Conservation (phyloP, 2,329 filamentous ascomycete species). For the Clathrospora elynae region DNA sequence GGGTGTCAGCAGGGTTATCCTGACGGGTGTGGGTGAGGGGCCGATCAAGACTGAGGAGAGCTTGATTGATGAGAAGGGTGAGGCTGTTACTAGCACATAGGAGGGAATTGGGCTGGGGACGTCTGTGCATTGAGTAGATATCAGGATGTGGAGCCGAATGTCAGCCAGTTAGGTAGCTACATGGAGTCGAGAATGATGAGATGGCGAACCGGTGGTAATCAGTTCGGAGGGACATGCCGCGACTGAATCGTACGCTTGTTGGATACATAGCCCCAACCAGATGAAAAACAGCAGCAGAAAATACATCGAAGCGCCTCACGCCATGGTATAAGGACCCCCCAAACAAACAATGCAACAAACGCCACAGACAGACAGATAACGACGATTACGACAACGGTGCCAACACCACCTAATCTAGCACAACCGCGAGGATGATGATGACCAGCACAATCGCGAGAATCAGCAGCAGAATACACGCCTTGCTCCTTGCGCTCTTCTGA, state of each 20-base stretch:
- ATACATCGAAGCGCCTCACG: not conserved
- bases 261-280: too few species aligned
- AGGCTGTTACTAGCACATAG: constrained; percentile 31
- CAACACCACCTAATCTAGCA: constrained; percentile 64
- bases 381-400: not conserved
- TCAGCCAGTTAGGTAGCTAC: too few species aligned
- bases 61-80: constrained; percentile 67
- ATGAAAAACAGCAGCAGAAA: too few species aligned
- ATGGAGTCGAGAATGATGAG: too few species aligned
- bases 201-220: too few species aligned
- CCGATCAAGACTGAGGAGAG: constrained; percentile 79
- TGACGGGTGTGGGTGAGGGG: constrained; percentile 89
- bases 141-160: constrained; percentile 4
- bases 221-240: too few species aligned
- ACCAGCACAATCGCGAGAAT: constrained; percentile 87
- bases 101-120: not conserved
- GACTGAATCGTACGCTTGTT: too few species aligned
- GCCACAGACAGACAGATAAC: constrained; percentile 4
- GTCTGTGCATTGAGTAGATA: constrained; percentile 8
- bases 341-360: constrained; percentile 15
- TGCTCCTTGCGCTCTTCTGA: constrained; percentile 93
- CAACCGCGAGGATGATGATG: constrained; percentile 85
- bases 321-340: constrained; percentile 18
- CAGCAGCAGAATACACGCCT: constrained; percentile 88
- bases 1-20: constrained; percentile 86